These are phyloP conservation scores for Epichloe coenophiala DNA, from an alignment of 2,329 filamentous ascomycete genomes.

Conservation along the genomic window DNA sequence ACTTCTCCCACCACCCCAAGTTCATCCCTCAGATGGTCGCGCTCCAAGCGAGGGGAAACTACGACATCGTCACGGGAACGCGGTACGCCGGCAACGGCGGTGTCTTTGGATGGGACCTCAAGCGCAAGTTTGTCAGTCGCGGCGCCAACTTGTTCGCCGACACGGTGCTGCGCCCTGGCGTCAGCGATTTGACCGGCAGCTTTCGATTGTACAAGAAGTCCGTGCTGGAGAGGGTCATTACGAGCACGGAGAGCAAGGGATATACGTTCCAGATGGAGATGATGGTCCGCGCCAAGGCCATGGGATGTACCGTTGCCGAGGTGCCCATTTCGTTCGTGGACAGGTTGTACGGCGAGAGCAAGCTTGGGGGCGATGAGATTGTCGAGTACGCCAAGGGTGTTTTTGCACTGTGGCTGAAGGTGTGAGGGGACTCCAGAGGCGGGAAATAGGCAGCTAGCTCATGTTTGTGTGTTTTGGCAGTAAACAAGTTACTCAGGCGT, in stretches of 20 bases:
- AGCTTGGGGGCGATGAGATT: conserved; percentile 90
- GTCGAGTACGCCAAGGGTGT: conserved; percentile 90
- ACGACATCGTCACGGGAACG: conserved; percentile 95
- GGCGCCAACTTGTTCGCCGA: conserved; percentile 94
- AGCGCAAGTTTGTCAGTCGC: conserved; percentile 70
- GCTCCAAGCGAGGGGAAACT: conserved; percentile 61
- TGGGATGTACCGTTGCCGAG: conserved; percentile 89
- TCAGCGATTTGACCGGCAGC: conserved; percentile 89
- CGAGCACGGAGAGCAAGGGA: conserved; percentile 84
- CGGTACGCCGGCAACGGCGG: conserved; percentile 82
- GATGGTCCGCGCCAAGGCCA: conserved; percentile 93
- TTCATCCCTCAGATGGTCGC: conserved; percentile 93
- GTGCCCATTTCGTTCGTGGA: conserved; percentile 96
- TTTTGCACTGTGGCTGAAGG: conserved; percentile 63
- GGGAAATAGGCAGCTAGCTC: too few relatives aligned
- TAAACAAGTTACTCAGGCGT: too few relatives aligned
- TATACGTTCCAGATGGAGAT: conserved; percentile 99
- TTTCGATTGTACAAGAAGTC: conserved; percentile 90
- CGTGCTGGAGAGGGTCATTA: conserved; percentile 81
- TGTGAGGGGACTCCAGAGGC: conserved; percentile 27
- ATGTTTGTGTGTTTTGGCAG: too few relatives aligned
- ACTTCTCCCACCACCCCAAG: conserved; percentile 98
- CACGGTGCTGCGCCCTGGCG: conserved; percentile 81
- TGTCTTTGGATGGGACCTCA: conserved; percentile 93
- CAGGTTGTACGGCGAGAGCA: conserved; percentile 86